Evolutionary conservation across 1,284 basidiomycete species (phyloP).

Genomic region (Sanghuangporus sanghuang): DNA sequence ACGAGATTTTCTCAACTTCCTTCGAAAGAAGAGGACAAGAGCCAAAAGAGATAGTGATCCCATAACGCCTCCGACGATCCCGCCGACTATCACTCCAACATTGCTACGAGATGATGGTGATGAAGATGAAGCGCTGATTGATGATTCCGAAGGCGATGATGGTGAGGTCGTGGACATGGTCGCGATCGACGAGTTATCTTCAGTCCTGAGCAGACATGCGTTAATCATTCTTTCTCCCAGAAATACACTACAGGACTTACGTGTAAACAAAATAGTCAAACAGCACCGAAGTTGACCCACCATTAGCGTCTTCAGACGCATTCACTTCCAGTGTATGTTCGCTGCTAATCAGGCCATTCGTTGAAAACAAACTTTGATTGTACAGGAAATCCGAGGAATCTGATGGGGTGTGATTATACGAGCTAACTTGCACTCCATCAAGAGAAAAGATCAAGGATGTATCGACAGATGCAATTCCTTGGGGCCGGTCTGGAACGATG

Average conservation of each 20-base stretch:
- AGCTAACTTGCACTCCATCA: slow-evolving; percentile 8
- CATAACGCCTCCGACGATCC: neutral
- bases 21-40: neutral
- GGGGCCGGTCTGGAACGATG: neutral
- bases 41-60: neutral
- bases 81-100: slow-evolving; percentile 1
- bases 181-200: neutral
- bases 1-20: neutral
- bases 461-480: neutral
- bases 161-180: neutral
- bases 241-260: neutral
- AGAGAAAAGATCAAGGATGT: slow-evolving; percentile 9
- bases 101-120: neutral
- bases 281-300: slow-evolving; percentile 5
- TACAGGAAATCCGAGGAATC: slow-evolving; percentile 4
- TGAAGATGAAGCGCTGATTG: neutral
- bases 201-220: neutral
- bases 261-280: slow-evolving; percentile 19
- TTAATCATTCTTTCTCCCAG: neutral
- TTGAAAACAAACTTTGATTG: slow-evolving; percentile 7
- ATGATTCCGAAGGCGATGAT: neutral
- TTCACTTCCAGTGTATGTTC: neutral
- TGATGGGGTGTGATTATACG: slow-evolving; percentile 7
- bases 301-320: neutral
- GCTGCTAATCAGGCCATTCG: neutral